Evolutionary conservation across 140 eudicot species (phyloP), one percentile per base, ranked within the genome.

Genomic region (Ambrosia hybrid): DNA sequence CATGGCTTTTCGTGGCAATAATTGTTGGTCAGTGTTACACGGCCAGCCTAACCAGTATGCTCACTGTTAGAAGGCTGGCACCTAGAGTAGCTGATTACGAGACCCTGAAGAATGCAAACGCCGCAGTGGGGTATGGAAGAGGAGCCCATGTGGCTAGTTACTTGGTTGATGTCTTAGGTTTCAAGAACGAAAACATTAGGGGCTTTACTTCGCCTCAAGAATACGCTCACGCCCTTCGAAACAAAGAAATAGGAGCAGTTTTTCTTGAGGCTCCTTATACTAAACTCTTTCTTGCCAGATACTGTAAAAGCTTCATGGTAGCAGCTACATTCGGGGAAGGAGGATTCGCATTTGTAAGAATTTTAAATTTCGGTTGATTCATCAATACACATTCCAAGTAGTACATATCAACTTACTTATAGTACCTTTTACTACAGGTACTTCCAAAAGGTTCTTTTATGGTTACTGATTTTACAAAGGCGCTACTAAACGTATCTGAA

Each of bases 1-100:
- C 76, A 4, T 86, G 88, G 91, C 68, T 86, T 2, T 70, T 86
- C 33, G 85, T 77, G 58, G 85, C 88, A 16, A 58, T 80, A 30
- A 76, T 86, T 60, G 65, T 86, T 9, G 78, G 85, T 8, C 85
- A 80, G 45, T 82, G 87, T 46, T 86, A 86, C 70, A 86, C 86
- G 0, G 91, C 88, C 0, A 83, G 83, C 72, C 84, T 86, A 38
- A 64, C 88, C 5, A 83, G 88, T 65, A 80, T 86, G 88, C 88
- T 86, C 65, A 86, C 91, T 2, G 78, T 80, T 51, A 69, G 70
- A 60, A 68, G 74, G 48, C 72, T 86, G 14, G 73, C 75, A 67
- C 84, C 88, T 3, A 77, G 26, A 45, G 73, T 82, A 21, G 36
- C 81, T 10, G 69, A 74, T 33, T 51, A 77, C 37, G 84, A 80